Conservation (phyloP, 2,329 filamentous ascomycete genomes). For the Colletotrichum shisoi region DNA sequence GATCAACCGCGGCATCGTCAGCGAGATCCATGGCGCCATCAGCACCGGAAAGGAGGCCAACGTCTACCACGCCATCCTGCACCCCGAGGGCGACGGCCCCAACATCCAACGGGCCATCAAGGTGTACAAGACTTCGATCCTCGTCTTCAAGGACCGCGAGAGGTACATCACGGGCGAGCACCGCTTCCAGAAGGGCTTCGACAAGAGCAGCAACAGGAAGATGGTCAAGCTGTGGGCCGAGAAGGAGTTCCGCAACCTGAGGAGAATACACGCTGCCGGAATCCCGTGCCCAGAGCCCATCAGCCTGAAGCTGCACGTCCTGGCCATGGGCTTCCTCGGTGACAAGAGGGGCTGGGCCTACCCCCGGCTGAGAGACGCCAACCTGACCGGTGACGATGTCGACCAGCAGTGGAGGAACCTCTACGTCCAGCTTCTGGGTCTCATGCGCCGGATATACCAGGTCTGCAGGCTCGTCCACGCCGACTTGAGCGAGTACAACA, state of each 20-base stretch:
- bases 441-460: constrained; percentile 95
- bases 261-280: constrained; percentile 80
- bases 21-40: constrained; percentile 91
- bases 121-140: constrained; percentile 97
- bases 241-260: constrained; percentile 95
- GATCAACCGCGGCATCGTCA: constrained; percentile 89
- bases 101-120: constrained; percentile 87
- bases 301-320: constrained; percentile 87
- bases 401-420: constrained; percentile 77
- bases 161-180: constrained; percentile 95
- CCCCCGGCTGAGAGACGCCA: constrained; percentile 87
- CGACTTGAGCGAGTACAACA: constrained; percentile 97
- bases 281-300: constrained; percentile 92
- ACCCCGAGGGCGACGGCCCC: constrained; percentile 63
- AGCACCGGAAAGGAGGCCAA: constrained; percentile 98
- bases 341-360: constrained; percentile 87
- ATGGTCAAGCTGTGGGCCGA: constrained; percentile 99
- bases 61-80: constrained; percentile 86
- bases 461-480: constrained; percentile 91
- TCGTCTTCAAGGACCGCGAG: constrained; percentile 97
- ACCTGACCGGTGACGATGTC: constrained; percentile 71
- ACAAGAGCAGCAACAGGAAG: constrained; percentile 91
- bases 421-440: constrained; percentile 82
- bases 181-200: constrained; percentile 87
- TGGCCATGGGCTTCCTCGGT: constrained; percentile 94